These are phyloP conservation scores for Bauhinia variegata DNA, from an alignment of 306 rosid genomes.

Conservation along the genomic window DNA sequence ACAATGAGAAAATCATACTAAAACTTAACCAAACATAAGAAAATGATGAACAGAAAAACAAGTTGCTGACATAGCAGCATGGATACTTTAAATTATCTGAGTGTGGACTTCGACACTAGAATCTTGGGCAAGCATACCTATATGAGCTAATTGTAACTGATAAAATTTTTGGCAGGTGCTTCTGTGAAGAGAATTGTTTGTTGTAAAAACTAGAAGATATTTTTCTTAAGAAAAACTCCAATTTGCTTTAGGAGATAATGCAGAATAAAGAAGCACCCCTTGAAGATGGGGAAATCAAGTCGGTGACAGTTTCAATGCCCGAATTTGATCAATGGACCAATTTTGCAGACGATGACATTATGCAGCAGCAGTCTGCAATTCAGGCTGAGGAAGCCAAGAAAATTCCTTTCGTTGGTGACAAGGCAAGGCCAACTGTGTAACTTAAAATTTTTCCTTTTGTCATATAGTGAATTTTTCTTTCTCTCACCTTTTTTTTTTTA, in stretches of 20 bases:
- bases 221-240: not conserved
- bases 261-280: slow-evolving; percentile 53
- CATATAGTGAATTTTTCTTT: too few relatives aligned
- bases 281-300: slow-evolving; percentile 52
- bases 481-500: too few relatives aligned
- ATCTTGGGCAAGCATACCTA: not conserved
- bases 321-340: slow-evolving; percentile 59
- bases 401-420: slow-evolving; percentile 78
- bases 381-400: slow-evolving; percentile 74
- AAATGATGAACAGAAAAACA: not conserved
- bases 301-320: slow-evolving; percentile 40
- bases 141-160: not conserved
- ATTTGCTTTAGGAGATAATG: slow-evolving; percentile 51
- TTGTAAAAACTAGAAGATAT: not conserved
- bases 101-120: not conserved
- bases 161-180: slow-evolving; percentile 31
- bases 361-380: slow-evolving; percentile 70
- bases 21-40: too few relatives aligned
- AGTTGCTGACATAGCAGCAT: not conserved
- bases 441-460: slow-evolving; percentile 11
- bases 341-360: slow-evolving; percentile 72
- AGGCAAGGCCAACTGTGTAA: slow-evolving; percentile 55
- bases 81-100: not conserved
- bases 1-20: too few relatives aligned
- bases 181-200: slow-evolving; percentile 22